Evolutionary conservation across 805 yeast species (phyloP).

Genomic region (Metschnikowia baotianmanensis): DNA sequence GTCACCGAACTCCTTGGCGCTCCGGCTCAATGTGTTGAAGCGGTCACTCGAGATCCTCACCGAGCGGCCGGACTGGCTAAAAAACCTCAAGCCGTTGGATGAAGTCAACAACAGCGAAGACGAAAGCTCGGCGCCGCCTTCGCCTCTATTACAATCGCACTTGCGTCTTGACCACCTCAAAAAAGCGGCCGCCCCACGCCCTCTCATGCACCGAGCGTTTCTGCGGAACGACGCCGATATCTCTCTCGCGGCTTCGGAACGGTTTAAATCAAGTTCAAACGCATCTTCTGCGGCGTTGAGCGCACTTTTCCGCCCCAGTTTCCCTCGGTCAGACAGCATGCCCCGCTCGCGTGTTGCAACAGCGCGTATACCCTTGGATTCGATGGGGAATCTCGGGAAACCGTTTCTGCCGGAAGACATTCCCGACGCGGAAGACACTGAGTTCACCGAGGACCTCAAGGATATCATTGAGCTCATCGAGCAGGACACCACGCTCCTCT

Average conservation of each 20-base stretch:
- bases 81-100: conserved; percentile 14
- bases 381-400: background rate
- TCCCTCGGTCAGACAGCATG: conserved; percentile 36
- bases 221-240: conserved; percentile 18
- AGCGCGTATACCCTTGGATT: background rate
- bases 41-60: conserved; percentile 72
- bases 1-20: conserved; percentile 76
- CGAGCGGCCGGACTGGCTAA: conserved; percentile 55
- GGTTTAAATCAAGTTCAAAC: conserved; percentile 35
- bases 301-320: conserved; percentile 40
- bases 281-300: conserved; percentile 49
- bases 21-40: conserved; percentile 69
- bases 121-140: conserved; percentile 10
- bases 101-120: conserved; percentile 9
- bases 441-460: conserved; percentile 42
- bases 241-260: conserved; percentile 1
- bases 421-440: conserved; percentile 14
- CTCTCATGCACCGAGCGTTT: conserved; percentile 3
- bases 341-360: conserved; percentile 20
- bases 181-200: background rate
- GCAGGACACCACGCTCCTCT: conserved; percentile 29
- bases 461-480: conserved; percentile 50
- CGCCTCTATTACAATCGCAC: conserved; percentile 2
- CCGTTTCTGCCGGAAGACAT: background rate
- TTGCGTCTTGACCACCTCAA: conserved; percentile 9